Percentiles rank a stretch among this genome's conserved stretches.
These are phyloP conservation scores for Brasilioporus rufonigricans DNA, from an alignment of 768 basidiomycete species.

Conservation along the genomic window DNA sequence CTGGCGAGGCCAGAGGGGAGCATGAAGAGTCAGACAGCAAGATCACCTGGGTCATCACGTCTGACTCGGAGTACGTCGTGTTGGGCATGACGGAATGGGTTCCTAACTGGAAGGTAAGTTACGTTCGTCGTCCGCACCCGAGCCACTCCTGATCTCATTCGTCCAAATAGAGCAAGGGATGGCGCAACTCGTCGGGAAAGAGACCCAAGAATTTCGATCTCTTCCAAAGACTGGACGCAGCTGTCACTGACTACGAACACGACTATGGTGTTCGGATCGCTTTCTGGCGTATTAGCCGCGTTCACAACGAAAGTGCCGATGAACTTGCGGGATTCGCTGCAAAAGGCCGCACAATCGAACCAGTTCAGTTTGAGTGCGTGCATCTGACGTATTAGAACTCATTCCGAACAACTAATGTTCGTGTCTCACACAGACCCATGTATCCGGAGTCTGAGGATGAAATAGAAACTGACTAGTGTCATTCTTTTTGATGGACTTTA, in stretches of 20 bases:
- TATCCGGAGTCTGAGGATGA: not conserved
- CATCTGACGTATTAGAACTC: not conserved
- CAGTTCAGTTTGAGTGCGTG: constrained; percentile 1
- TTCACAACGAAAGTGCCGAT: constrained; percentile 14
- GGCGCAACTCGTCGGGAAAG: constrained; percentile 7
- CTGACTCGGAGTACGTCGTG: constrained; percentile 37
- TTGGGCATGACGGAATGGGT: constrained; percentile 37
- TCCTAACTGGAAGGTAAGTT: constrained; percentile 31
- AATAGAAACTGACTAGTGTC: not conserved
- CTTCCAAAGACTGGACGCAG: constrained; percentile 10
- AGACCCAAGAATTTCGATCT: constrained; percentile 19
- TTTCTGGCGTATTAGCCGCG: constrained; percentile 14
- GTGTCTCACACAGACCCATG: not conserved
- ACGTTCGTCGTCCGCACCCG: no score
- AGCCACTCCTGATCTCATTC: not conserved
- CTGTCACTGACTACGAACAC: constrained; percentile 1
- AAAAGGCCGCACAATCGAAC: constrained; percentile 1
- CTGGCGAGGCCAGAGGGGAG: not conserved
- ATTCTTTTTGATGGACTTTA: not conserved
- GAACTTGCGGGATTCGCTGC: constrained; percentile 9
- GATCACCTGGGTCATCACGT: constrained; percentile 23
- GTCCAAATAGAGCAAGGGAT: constrained; percentile 1
- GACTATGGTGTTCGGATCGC: constrained; percentile 7
- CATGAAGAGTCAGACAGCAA: not conserved
- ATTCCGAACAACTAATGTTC: not conserved